Percentiles rank a stretch among this genome's conserved stretches.
Evolutionary conservation across 2,329 filamentous ascomycete species (phyloP).

Genomic region (Berkeleyomyces rouxiae): DNA sequence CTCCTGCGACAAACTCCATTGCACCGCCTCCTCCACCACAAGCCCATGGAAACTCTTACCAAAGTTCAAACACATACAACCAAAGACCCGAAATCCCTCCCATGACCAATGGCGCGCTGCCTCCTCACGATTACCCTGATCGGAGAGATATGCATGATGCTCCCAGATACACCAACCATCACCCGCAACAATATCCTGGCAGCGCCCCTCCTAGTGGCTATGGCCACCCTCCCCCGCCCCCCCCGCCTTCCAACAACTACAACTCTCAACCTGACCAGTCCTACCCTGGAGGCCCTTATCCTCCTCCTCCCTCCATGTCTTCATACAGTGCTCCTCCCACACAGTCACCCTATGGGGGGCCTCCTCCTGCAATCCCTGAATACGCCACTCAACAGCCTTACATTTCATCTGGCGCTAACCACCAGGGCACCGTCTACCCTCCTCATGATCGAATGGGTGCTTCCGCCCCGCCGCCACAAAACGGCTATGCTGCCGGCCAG

Average conservation of each 20-base stretch:
- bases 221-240: conserved; percentile 4
- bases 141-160: conserved; percentile 6
- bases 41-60: not conserved
- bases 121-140: conserved; percentile 3
- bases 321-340: conserved; percentile 11
- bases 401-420: conserved; percentile 7
- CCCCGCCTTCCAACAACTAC: not conserved
- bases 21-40: conserved; percentile 7
- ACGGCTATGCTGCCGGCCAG: conserved; percentile 10
- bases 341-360: conserved; percentile 10
- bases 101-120: not conserved
- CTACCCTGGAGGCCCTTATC: conserved; percentile 2
- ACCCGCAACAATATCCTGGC: conserved; percentile 10
- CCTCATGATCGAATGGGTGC: conserved; percentile 11
- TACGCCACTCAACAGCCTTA: conserved; percentile 7
- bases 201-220: conserved; percentile 10
- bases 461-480: conserved; percentile 10
- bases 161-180: conserved; percentile 5
- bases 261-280: not conserved
- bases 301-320: conserved; percentile 7
- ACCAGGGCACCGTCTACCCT: conserved; percentile 1
- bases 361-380: conserved; percentile 5
- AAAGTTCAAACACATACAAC: not conserved
- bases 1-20: conserved; percentile 6
- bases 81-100: conserved; percentile 5